Percentiles rank a stretch among this genome's conserved stretches.
phyloP scores from a whole-genome alignment of 495 filamentous ascomycete genomes.

The Podospora anserina region DNA sequence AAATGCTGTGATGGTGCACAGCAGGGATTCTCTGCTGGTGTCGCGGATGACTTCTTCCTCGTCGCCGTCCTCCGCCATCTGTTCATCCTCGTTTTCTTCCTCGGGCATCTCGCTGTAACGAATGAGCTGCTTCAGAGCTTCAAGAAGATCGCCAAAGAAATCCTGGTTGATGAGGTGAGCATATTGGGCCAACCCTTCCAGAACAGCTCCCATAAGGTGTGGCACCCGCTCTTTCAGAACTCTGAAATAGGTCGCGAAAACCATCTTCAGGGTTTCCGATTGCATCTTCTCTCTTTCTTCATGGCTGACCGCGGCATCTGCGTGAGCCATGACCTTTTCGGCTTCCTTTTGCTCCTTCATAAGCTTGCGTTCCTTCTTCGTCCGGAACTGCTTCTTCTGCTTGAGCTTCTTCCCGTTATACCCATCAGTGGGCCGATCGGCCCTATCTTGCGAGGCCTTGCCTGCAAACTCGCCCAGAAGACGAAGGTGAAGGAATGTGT shows the following conservation, averaged over 20 bases:
- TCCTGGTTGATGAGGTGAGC: conserved; percentile 96
- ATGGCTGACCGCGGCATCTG: conserved; percentile 83
- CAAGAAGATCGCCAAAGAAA: conserved; percentile 94
- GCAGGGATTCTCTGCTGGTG: conserved; percentile 77
- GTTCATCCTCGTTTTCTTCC: conserved; percentile 20
- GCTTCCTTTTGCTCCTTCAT: conserved; percentile 78
- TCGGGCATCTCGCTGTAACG: conserved; percentile 57
- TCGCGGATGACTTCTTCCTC: conserved; percentile 53
- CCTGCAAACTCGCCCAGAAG: conserved; percentile 80
- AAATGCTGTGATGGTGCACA: conserved; percentile 94
- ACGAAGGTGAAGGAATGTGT: conserved; percentile 86
- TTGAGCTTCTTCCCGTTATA: conserved; percentile 61
- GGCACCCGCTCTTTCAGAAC: conserved; percentile 78
- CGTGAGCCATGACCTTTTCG: conserved; percentile 90
- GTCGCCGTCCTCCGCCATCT: conserved; percentile 21
- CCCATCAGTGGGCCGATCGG: conserved; percentile 56
- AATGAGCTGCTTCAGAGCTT: conserved; percentile 89
- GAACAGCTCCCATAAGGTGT: conserved; percentile 84
- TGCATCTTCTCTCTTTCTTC: conserved; percentile 92
- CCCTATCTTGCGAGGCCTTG: conserved; percentile 71
- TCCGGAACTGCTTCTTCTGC: conserved; percentile 59
- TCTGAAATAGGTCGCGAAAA: conserved; percentile 91
- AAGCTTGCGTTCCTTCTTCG: conserved; percentile 53
- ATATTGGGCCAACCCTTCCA: conserved; percentile 83
- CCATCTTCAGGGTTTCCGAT: conserved; percentile 89